Conservation (phyloP, 176 grass and related monocot species). For the Cocos nucifera region DNA sequence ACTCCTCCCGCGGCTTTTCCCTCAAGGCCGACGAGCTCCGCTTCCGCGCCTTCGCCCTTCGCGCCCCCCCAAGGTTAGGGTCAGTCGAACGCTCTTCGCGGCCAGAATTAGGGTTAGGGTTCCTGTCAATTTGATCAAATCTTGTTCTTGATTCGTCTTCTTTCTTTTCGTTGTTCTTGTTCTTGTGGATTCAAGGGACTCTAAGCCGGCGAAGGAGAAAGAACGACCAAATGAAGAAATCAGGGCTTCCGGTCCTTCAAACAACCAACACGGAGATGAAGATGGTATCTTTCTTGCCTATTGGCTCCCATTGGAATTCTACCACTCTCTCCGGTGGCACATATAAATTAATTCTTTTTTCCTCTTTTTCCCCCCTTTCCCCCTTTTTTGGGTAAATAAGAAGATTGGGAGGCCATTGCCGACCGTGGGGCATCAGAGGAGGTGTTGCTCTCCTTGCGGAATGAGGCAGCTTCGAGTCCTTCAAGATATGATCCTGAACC, state of each 20-base stretch:
- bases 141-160: neutral
- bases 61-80: conserved; percentile 28
- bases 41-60: conserved; percentile 49
- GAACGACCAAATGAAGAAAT: conserved; percentile 26
- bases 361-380: too few relatives aligned
- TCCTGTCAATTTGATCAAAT: neutral
- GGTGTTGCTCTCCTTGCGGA: conserved; percentile 22
- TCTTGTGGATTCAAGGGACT: conserved; percentile 28
- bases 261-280: conserved; percentile 30
- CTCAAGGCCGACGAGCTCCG: conserved; percentile 63
- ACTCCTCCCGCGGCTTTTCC: conserved; percentile 49
- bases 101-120: too few relatives aligned
- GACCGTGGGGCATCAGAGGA: conserved; percentile 36
- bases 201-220: conserved; percentile 6
- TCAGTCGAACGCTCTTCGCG: conserved; percentile 3
- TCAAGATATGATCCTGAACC: conserved; percentile 25
- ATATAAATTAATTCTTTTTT: too few relatives aligned
- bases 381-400: neutral
- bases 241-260: neutral
- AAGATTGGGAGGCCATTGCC: conserved; percentile 83
- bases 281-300: conserved; percentile 33
- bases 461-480: conserved; percentile 26
- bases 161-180: neutral
- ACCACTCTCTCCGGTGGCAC: too few relatives aligned
- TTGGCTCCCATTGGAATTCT: neutral